These are phyloP conservation scores for Coniochaeta sp. DNA, from an alignment of 2,329 filamentous ascomycete species.

Conservation along the genomic window DNA sequence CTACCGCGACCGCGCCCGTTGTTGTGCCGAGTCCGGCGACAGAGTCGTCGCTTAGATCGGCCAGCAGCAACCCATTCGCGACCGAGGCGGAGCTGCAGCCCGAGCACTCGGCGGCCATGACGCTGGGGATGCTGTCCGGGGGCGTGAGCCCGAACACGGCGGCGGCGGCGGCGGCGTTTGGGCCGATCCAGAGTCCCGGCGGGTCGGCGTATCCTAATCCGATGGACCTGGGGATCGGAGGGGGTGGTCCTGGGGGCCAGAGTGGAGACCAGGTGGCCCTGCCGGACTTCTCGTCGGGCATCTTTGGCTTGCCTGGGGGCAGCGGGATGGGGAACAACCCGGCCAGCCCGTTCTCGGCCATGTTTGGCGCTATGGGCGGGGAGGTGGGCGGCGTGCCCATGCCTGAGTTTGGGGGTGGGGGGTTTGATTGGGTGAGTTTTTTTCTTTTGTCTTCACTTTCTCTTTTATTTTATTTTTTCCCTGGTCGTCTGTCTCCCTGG, in stretches of 20 bases:
- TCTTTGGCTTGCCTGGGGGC: constrained; percentile 12
- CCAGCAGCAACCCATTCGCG: background rate
- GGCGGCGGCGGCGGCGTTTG: constrained; percentile 14
- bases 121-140: constrained; percentile 33
- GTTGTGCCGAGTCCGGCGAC: no score
- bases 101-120: constrained; percentile 33
- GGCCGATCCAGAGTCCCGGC: constrained; percentile 25
- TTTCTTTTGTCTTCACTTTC: background rate
- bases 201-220: constrained; percentile 34
- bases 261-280: background rate
- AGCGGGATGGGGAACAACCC: constrained; percentile 18
- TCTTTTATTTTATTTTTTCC: no score
- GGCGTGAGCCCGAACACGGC: constrained; percentile 24
- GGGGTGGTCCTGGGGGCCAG: background rate
- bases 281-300: constrained; percentile 28
- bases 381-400: constrained; percentile 6
- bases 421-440: constrained; percentile 51
- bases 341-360: constrained; percentile 37
- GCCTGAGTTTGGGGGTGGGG: constrained; percentile 37
- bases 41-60: constrained; percentile 5
- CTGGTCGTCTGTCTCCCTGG: no score
- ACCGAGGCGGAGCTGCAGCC: constrained; percentile 21
- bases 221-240: constrained; percentile 31
- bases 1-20: no score
- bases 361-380: constrained; percentile 27